These are phyloP conservation scores for Blumeria hordei DNA, from an alignment of 2,329 filamentous ascomycete genomes.

Conservation along the genomic window DNA sequence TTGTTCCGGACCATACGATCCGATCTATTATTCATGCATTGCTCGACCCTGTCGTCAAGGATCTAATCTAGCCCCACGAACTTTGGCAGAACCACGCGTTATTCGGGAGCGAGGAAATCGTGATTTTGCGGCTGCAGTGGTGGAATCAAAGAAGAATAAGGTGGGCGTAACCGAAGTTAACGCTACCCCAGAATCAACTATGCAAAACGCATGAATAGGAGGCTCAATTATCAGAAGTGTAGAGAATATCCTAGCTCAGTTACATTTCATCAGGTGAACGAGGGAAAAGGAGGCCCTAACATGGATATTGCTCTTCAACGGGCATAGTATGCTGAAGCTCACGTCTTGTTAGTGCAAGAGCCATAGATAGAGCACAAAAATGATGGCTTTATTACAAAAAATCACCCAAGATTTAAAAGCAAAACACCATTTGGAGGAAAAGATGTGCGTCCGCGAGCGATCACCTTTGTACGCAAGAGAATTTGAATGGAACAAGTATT, in stretches of 20 bases:
- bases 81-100: neutral
- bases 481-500: neutral
- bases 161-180: neutral
- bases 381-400: neutral
- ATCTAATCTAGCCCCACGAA: neutral
- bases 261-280: neutral
- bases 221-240: neutral
- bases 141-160: neutral
- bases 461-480: neutral
- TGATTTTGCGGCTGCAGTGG: neutral
- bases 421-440: neutral
- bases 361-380: neutral
- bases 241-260: neutral
- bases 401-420: neutral
- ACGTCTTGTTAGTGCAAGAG: neutral
- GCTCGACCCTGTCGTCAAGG: neutral
- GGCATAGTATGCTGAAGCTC: neutral
- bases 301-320: neutral
- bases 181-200: neutral
- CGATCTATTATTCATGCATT: neutral
- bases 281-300: neutral
- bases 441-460: neutral
- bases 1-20: neutral
- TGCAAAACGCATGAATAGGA: neutral
- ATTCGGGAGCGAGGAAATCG: neutral